Evolutionary conservation across 1,284 basidiomycete species (phyloP).

Genomic region (Mycosarcoma maydis): DNA sequence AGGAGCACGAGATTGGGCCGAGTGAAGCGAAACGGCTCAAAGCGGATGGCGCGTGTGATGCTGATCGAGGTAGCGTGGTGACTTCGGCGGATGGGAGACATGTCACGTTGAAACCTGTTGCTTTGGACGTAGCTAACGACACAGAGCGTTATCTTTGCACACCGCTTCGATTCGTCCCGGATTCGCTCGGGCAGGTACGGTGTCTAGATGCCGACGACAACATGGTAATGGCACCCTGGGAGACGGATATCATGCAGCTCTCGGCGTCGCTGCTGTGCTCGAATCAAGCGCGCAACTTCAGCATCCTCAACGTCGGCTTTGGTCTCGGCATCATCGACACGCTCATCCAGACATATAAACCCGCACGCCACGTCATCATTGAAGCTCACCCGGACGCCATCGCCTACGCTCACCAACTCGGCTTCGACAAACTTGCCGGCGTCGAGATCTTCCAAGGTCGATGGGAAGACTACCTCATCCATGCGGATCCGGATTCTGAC

Average conservation of each 20-base stretch:
- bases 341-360: slow-evolving; percentile 78
- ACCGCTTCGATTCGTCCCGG: slow-evolving; percentile 74
- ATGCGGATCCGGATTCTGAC: slow-evolving; percentile 80
- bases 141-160: slow-evolving; percentile 80
- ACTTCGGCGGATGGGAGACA: slow-evolving; percentile 69
- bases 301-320: slow-evolving; percentile 89
- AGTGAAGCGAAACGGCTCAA: no score
- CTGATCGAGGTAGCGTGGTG: no score
- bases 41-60: no score
- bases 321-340: slow-evolving; percentile 92
- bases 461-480: slow-evolving; percentile 76
- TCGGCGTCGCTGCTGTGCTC: slow-evolving; percentile 54
- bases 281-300: slow-evolving; percentile 70
- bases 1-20: slow-evolving; percentile 24
- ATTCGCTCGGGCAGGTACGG: slow-evolving; percentile 78
- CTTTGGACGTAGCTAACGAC: slow-evolving; percentile 68
- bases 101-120: slow-evolving; percentile 63
- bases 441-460: slow-evolving; percentile 59
- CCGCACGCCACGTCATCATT: slow-evolving; percentile 85
- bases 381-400: slow-evolving; percentile 95
- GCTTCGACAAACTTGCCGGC: slow-evolving; percentile 51
- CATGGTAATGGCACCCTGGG: slow-evolving; percentile 75
- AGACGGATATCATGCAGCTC: slow-evolving; percentile 64
- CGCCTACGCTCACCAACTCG: slow-evolving; percentile 74
- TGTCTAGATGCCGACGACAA: slow-evolving; percentile 76